Percentiles rank a stretch among this genome's conserved stretches.
Evolutionary conservation across 805 yeast genomes (phyloP).

Genomic region (Blastobotrys attinorum): DNA sequence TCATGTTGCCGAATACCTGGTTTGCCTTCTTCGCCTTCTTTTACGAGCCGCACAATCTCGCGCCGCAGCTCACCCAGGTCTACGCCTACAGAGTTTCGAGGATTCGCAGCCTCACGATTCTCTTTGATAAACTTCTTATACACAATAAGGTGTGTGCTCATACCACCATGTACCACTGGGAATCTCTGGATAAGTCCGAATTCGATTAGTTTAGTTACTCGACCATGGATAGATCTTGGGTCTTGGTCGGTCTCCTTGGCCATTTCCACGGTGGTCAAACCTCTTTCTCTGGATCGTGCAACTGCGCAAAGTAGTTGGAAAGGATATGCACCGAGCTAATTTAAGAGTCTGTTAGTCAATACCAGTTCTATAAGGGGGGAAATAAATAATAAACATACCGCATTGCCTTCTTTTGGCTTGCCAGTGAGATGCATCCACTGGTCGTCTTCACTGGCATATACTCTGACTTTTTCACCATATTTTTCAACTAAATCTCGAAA

Average conservation of each 20-base stretch:
- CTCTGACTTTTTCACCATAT: conserved; percentile 11
- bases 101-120: conserved; percentile 15
- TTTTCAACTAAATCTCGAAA: conserved; percentile 8
- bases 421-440: conserved; percentile 33
- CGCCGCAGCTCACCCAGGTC: conserved; percentile 19
- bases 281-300: conserved; percentile 33
- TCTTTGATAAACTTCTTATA: conserved; percentile 28
- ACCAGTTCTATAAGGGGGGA: not conserved
- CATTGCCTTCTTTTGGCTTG: conserved; percentile 21
- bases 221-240: conserved; percentile 32
- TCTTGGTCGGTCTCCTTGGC: conserved; percentile 33
- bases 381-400: conserved; percentile 7
- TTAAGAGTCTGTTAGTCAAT: not conserved
- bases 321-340: conserved; percentile 27
- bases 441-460: conserved; percentile 25
- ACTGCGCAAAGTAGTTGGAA: conserved; percentile 33
- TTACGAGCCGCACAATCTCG: conserved; percentile 24
- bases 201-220: conserved; percentile 26
- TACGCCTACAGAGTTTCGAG: conserved; percentile 10
- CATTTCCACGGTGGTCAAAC: conserved; percentile 31
- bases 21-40: conserved; percentile 18
- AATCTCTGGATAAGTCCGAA: conserved; percentile 28
- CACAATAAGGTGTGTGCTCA: conserved; percentile 28
- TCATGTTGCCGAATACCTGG: conserved; percentile 23
- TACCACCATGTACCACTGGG: conserved; percentile 28